Evolutionary conservation across 352 stramenopile genomes (phyloP).

Genomic region (Phytophthora vignae): DNA sequence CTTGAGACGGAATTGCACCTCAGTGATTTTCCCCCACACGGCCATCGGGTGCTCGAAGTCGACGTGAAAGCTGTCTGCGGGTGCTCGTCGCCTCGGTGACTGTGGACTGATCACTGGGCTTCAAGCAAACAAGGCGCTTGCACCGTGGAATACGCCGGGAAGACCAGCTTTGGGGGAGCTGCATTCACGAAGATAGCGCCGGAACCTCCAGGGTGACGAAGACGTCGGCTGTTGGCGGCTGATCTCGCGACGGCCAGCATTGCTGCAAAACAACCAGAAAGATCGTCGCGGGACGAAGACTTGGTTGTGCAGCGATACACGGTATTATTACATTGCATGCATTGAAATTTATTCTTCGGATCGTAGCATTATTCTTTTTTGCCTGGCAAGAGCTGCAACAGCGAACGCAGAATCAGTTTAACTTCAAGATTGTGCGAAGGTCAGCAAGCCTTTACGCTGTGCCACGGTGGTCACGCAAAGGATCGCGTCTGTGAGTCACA

Average conservation of each 20-base stretch:
- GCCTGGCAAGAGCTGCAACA: background rate
- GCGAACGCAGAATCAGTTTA: constrained; percentile 15
- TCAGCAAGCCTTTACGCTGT: constrained; percentile 33
- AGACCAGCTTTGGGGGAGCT: background rate
- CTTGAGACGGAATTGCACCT: constrained; percentile 17
- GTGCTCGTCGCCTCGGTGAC: background rate
- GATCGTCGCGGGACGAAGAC: too few species aligned
- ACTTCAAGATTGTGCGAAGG: constrained; percentile 16
- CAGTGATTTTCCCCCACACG: constrained; percentile 21
- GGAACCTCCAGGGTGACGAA: constrained; percentile 2
- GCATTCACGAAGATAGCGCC: constrained; percentile 4
- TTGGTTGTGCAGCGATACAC: too few species aligned
- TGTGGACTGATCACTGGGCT: background rate
- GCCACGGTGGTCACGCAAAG: constrained; percentile 20
- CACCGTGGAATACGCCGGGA: constrained; percentile 15
- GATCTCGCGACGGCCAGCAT: background rate
- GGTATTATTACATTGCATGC: too few species aligned
- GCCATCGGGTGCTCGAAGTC: constrained; percentile 3
- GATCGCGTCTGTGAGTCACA: constrained; percentile 11
- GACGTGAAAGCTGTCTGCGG: constrained; percentile 10
- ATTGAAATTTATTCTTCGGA: too few species aligned
- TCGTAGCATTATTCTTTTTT: background rate
- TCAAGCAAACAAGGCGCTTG: constrained; percentile 5
- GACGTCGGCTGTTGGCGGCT: background rate
- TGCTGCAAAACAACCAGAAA: too few species aligned